Evolutionary conservation across 441 rosid genomes (phyloP).

Genomic region (Aleurites moluccanus): DNA sequence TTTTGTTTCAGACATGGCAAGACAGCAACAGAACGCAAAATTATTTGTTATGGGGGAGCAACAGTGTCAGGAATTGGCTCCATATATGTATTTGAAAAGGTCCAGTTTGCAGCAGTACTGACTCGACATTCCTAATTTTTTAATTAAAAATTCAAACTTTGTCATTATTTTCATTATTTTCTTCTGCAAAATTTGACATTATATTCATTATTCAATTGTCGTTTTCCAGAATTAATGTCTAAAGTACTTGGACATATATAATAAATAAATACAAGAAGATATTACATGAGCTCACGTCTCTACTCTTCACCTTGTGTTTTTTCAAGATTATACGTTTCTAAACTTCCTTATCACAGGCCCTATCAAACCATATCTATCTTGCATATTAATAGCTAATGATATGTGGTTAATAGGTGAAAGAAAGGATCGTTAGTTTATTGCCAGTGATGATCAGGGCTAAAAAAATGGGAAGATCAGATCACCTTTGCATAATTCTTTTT

Average conservation of each 20-base stretch:
- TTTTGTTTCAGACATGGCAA: not conserved
- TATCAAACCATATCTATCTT: not conserved
- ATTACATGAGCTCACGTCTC: conserved; percentile 2
- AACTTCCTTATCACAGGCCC: not conserved
- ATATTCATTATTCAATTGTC: not conserved
- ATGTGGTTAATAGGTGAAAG: too few species aligned
- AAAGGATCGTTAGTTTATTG: too few species aligned
- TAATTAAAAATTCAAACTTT: not conserved
- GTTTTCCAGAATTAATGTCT: not conserved
- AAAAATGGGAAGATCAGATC: conserved; percentile 1
- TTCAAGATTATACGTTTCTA: not conserved
- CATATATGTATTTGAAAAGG: too few species aligned
- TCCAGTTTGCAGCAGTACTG: too few species aligned
- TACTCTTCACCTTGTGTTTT: not conserved
- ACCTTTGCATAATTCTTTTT: conserved; percentile 9
- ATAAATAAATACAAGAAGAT: not conserved
- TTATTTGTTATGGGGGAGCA: too few species aligned
- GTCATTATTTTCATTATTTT: conserved; percentile 1
- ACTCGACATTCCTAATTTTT: too few species aligned
- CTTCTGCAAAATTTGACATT: not conserved
- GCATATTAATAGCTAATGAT: too few species aligned
- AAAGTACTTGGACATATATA: too few species aligned
- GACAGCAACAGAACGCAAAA: not conserved
- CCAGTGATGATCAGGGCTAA: too few species aligned
- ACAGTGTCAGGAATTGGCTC: too few species aligned